Percentiles rank a stretch among this genome's conserved stretches.
These are phyloP conservation scores for Saccharum hybrid DNA, from an alignment of 202 grass and related monocot species.

Conservation along the genomic window DNA sequence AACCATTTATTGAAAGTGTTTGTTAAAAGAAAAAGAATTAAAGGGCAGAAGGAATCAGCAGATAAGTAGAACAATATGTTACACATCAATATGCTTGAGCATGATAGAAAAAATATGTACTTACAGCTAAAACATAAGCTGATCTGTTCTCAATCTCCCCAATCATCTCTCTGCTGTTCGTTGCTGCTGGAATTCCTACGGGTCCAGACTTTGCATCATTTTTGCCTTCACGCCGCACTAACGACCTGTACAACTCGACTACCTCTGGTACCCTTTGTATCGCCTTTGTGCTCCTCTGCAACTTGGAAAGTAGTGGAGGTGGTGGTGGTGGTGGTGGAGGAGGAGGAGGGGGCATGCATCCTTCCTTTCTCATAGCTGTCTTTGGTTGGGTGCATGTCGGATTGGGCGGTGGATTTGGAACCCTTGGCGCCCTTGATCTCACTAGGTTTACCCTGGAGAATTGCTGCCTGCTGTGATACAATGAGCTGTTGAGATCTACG, in stretches of 20 bases:
- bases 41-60: neutral
- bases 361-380: conserved; percentile 48
- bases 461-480: conserved; percentile 48
- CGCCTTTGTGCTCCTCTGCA: conserved; percentile 55
- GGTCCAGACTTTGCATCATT: conserved; percentile 64
- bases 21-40: neutral
- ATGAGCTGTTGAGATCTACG: conserved; percentile 45
- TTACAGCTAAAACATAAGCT: conserved; percentile 93
- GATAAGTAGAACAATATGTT: neutral
- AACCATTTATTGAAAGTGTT: conserved; percentile 19
- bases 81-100: conserved; percentile 12
- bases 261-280: conserved; percentile 87
- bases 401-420: conserved; percentile 82
- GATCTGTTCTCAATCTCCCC: conserved; percentile 98
- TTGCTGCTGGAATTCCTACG: conserved; percentile 55
- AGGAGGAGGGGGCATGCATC: conserved; percentile 51
- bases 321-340: conserved; percentile 58
- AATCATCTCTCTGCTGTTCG: conserved; percentile 85
- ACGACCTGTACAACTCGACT: conserved; percentile 74
- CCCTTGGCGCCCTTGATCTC: conserved; percentile 64
- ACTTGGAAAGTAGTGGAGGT: conserved; percentile 62
- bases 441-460: conserved; percentile 39
- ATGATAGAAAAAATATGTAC: conserved; percentile 37
- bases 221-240: conserved; percentile 85
- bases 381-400: conserved; percentile 43